Base-by-base conservation (phyloP, 2,329 filamentous ascomycete genomes). In the Apiospora arundinis region DNA sequence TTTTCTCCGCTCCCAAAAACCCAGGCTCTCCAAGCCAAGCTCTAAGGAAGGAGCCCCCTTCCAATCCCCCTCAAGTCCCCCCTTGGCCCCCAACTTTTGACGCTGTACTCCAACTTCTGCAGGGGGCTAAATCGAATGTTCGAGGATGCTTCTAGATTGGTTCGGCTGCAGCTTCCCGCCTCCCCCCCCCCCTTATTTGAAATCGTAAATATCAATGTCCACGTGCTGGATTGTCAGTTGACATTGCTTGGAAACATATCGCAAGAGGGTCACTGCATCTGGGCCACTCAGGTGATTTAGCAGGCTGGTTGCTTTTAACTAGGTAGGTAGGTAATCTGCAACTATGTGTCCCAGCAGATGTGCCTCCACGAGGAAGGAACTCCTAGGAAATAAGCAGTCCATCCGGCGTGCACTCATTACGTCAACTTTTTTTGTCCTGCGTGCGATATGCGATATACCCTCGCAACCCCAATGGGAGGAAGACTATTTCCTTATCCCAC, bases 61-160 rank as follows among this genome's bases (percentile, higher is more conserved):
- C 11, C 11, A 45, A 16, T 16, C 42, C 42, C 42, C 12, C 12
- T 14, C 42, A 45, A 45, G 1, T 14, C 42, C 42, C 42, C 42
- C 42, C 28, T 37, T 60, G 16, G 28, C 52, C 52, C 56, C 56
- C 56, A 40, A n/a, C 56, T 40, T 63, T 63, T n/a, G 32, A 18
- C 56, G 42, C 56, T 63, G 56, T 12, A 63, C 56, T 63, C 56
- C 56, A 63, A 63, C 56, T 63, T 63, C 56, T 63, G 56, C 56
- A 63, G 56, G 56, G 56, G 49, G 32, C 28, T 40, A 40, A 18
- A 63, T 63, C 28, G 32, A 63, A 40, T 40, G 18, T 63, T 63
- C 56, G 56, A 8, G 56, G 28, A 40, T 23, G 56, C 32, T 63
- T 63, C 56, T 63, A 63, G 32, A 63, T 63, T 40, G 18, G 9